Evolutionary conservation across 2,329 filamentous ascomycete genomes (phyloP).

Genomic region (Epichloe amarillans): DNA sequence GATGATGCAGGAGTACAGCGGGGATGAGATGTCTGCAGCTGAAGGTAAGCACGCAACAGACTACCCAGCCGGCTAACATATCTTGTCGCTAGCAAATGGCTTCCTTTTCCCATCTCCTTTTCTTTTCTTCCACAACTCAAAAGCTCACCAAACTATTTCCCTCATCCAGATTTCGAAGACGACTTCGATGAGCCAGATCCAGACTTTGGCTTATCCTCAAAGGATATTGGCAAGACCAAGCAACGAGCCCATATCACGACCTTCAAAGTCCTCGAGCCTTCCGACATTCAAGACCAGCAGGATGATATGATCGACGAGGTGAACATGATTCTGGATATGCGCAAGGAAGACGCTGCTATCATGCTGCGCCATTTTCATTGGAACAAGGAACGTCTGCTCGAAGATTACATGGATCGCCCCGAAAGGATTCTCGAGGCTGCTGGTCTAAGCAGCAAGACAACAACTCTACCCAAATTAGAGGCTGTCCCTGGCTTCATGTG

Average conservation of each 20-base stretch:
- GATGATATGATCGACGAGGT: constrained; percentile 79
- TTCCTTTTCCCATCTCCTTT: constrained; percentile 1
- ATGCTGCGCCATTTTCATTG: constrained; percentile 79
- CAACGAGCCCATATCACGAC: constrained; percentile 71
- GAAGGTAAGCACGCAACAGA: constrained; percentile 27
- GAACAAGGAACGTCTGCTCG: constrained; percentile 92
- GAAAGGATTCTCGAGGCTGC: constrained; percentile 71
- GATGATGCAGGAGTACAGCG: constrained; percentile 63
- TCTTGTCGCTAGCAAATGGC: background rate
- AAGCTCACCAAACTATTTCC: background rate
- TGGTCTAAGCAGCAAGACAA: constrained; percentile 57
- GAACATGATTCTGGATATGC: constrained; percentile 78
- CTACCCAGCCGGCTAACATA: too few relatives aligned
- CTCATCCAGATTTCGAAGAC: constrained; percentile 37
- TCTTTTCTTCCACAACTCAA: background rate
- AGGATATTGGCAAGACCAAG: constrained; percentile 57
- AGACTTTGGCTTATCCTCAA: constrained; percentile 35
- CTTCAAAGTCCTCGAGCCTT: constrained; percentile 67
- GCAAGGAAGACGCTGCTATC: constrained; percentile 81
- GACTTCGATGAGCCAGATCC: constrained; percentile 44
- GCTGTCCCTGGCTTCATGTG: constrained; percentile 67
- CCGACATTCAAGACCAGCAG: constrained; percentile 75
- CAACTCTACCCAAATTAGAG: constrained; percentile 53
- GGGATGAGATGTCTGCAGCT: constrained; percentile 48
- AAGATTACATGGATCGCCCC: constrained; percentile 87